Conservation (phyloP, 371 early-diverging fungal species). For the Rhizopus delemar region DNA sequence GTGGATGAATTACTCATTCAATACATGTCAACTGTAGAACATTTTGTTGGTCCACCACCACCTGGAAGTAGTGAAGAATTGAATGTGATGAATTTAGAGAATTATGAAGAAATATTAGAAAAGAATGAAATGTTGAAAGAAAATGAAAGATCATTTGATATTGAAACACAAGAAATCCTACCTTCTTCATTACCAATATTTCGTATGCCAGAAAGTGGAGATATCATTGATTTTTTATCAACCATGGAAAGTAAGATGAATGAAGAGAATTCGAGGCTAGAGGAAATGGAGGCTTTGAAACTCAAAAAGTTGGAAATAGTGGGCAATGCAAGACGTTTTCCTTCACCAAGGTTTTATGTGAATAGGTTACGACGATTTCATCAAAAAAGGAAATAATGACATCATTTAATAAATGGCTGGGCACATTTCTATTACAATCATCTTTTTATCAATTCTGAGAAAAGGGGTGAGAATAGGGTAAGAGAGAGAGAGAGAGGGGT, state of each 20-base stretch:
- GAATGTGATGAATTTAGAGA: slow-evolving; percentile 8
- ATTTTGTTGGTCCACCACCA: slow-evolving; percentile 37
- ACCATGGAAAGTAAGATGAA: slow-evolving; percentile 37
- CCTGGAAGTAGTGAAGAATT: slow-evolving; percentile 6
- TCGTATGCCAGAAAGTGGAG: slow-evolving; percentile 47
- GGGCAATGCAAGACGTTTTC: slow-evolving; percentile 5
- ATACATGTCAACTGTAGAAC: slow-evolving; percentile 35
- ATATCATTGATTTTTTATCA: slow-evolving; percentile 43
- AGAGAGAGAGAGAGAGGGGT: no score
- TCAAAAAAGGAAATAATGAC: not conserved
- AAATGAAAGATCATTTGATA: not conserved
- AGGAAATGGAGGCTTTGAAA: slow-evolving; percentile 13
- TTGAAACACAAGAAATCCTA: slow-evolving; percentile 1
- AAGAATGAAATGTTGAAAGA: not conserved
- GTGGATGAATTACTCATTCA: slow-evolving; percentile 35
- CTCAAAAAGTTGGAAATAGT: slow-evolving; percentile 21
- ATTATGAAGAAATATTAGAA: slow-evolving; percentile 6
- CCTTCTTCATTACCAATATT: slow-evolving; percentile 32
- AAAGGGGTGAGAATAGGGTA: no score
- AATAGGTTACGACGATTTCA: slow-evolving; percentile 18
- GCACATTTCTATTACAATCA: no score
- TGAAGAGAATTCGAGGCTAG: slow-evolving; percentile 15
- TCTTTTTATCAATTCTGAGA: no score
- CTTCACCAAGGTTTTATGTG: slow-evolving; percentile 1
- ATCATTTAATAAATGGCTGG: not conserved